These are phyloP conservation scores for Geotrichum histeridarum DNA, from an alignment of 1,139 yeast species.

Conservation along the genomic window DNA sequence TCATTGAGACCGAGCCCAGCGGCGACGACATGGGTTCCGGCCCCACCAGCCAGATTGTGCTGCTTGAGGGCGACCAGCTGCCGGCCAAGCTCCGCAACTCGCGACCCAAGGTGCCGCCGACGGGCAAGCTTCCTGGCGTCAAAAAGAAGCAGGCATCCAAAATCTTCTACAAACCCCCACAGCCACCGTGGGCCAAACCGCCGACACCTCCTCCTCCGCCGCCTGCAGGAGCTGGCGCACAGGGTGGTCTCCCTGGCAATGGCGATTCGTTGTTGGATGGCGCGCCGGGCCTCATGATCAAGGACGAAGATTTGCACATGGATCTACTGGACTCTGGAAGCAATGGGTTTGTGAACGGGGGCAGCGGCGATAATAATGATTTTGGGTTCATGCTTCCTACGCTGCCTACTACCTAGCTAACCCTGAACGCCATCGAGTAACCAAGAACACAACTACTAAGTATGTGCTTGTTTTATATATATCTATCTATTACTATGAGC, in stretches of 20 bases:
- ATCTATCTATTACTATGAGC: too few relatives aligned
- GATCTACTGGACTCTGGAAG: background rate
- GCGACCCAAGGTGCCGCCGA: conserved; percentile 88
- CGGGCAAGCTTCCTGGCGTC: conserved; percentile 72
- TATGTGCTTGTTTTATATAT: too few relatives aligned
- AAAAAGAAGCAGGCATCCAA: conserved; percentile 47
- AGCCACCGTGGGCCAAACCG: conserved; percentile 13
- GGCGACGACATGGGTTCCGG: conserved; percentile 41
- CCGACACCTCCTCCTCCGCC: background rate
- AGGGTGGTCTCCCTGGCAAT: too few relatives aligned
- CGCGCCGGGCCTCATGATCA: background rate
- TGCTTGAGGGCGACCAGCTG: conserved; percentile 72
- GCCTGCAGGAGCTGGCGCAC: too few relatives aligned
- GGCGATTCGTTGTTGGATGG: background rate
- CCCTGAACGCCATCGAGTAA: too few relatives aligned
- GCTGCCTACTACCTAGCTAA: background rate
- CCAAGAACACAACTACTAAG: too few relatives aligned
- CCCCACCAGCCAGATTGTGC: conserved; percentile 25
- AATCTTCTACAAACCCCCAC: conserved; percentile 27
- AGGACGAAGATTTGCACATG: background rate
- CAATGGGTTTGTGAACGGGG: conserved; percentile 7
- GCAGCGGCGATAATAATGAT: background rate
- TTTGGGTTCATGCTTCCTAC: conserved; percentile 5
- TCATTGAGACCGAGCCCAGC: conserved; percentile 23
- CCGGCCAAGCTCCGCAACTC: conserved; percentile 73